Evolutionary conservation across 2,329 filamentous ascomycete genomes (phyloP), one percentile per base, ranked within the genome.

Genomic region (Berkeleyomyces basicola): DNA sequence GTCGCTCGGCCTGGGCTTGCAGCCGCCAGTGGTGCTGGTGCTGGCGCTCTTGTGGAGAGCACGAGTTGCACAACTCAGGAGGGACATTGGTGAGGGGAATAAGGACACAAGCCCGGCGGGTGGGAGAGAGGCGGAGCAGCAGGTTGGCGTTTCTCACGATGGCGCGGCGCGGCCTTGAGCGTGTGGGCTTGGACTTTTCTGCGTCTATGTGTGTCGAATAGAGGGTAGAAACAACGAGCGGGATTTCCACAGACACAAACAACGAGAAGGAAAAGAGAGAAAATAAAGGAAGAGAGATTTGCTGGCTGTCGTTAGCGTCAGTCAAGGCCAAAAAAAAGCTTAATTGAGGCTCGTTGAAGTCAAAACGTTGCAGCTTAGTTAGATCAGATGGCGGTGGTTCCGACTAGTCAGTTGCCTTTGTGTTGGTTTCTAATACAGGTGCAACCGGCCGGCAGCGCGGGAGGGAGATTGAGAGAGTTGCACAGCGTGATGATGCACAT

Each of bases 41-140:
- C 9, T 49, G 47, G 44, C 7, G 14, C 11, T 9, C 37, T 47
- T 31, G 11, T 51, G 53, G 14, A 61, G 11, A 46, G 47, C 47
- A n/a, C 59, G 59, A 1, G 60, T 46, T n/a, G 59, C 59, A 55
- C 40, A 64, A 39, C 59, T 59, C 14, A 64, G 58, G 37, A 64
- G 44, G 5, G 63, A 59, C 63, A 64, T 64, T 59, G 49, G n/a
- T 4, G 31, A 37, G 10, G 23, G n/a, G 23, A 47, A 47, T 14
- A 7, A 7, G 6, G 4, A 43, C n/a, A 44, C 42, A 43, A 58
- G 31, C 7, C 14, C 42, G 39, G 53, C 14, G 59, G 14, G 39
- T 7, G 46, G 46, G 46, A 5, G 42, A 40, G 7, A 23, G 23
- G 1, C 7, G 36, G n/a, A 33, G 11, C 14, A 37, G 23, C 11